Base-by-base conservation (phyloP, 257 asterid species). In the Scutellaria barbata region DNA sequence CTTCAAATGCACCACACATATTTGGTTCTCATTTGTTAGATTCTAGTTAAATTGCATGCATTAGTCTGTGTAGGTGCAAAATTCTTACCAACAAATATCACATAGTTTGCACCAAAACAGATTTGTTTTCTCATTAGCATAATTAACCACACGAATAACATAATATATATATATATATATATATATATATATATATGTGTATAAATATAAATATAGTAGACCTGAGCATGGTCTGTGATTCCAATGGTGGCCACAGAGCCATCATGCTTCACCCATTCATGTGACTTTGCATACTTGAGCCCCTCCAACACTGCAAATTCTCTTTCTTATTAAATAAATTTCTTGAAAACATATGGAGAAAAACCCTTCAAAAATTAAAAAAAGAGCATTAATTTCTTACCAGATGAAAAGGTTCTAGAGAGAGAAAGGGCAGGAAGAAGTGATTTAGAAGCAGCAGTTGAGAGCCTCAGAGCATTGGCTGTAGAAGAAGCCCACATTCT, bases 401-500 rank as follows among this genome's bases (percentile, higher is more conserved):
- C 97, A 48, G 90, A 55, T 9, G 98, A 86, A 65, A 92, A 90
- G 85, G 89, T 80, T 87, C 94, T 86, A 54, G 95, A 86, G 69
- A 92, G 79, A 41, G 96, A 82, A 53, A 80, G 87, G 13, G 90
- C 86, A 54, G 95, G 89, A 39, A 86, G 87, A 39, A 86, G 18
- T 13, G 58, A 65, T 76, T 72, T 77, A 5, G 92, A 70, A 70
- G 76, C 74, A 69, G 75, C 61, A 62, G 89, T 51, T 46, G 98
- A 90, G 81, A 92, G 55, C 56, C 71, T 92, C 4, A 92, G 79
- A 76, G 92, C 95, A 90, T 87, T 92, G 66, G 98, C 97, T 33
- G 98, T 87, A 39, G 98, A 92, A 83, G 98, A 92, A 81, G 95
- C 97, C 98, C 98, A 92, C 85, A 88, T 77, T 82, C 96, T 88